Percentiles rank a stretch among this genome's conserved stretches.
Conservation (phyloP, 140 eudicot genomes). For the Ambrosia hybrid region DNA sequence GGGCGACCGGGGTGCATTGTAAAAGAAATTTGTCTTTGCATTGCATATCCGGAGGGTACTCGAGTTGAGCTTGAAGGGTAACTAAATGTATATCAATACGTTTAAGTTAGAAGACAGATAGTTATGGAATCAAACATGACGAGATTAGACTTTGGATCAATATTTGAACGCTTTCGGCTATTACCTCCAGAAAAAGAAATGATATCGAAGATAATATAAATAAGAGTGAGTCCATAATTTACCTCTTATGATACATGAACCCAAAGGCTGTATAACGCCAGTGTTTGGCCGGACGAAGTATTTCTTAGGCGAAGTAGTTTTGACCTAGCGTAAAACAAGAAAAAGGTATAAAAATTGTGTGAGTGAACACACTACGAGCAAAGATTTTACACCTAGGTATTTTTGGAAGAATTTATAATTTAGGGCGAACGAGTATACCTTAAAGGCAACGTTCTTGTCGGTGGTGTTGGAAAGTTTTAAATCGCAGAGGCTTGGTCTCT, state of each 20-base stretch:
- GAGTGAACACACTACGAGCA: conserved; percentile 3
- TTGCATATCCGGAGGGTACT: conserved; percentile 80
- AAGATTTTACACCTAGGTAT: not conserved
- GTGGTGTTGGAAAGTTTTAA: conserved; percentile 72
- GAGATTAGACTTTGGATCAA: not conserved
- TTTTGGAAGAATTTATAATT: not conserved
- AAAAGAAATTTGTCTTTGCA: conserved; percentile 79
- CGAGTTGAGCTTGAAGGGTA: conserved; percentile 78
- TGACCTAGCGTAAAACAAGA: conserved; percentile 50
- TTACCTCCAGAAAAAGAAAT: not conserved
- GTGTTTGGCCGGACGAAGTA: conserved; percentile 91
- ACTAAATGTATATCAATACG: conserved; percentile 42
- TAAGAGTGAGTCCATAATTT: conserved; percentile 2
- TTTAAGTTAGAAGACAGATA: conserved; percentile 25
- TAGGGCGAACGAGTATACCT: conserved; percentile 42
- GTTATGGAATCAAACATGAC: conserved; percentile 5
- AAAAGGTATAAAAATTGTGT: not conserved
- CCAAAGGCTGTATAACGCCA: conserved; percentile 79
- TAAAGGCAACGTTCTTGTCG: conserved; percentile 74
- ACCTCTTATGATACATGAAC: conserved; percentile 79
- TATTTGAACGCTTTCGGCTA: not conserved
- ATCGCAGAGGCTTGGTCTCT: conserved; percentile 83
- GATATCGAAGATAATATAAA: not conserved
- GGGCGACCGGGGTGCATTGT: conserved; percentile 60
- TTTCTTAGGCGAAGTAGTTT: conserved; percentile 94